Percentiles rank a stretch among this genome's conserved stretches.
Conservation (phyloP, 768 basidiomycete species). For the Strobilomyces dryophilus region DNA sequence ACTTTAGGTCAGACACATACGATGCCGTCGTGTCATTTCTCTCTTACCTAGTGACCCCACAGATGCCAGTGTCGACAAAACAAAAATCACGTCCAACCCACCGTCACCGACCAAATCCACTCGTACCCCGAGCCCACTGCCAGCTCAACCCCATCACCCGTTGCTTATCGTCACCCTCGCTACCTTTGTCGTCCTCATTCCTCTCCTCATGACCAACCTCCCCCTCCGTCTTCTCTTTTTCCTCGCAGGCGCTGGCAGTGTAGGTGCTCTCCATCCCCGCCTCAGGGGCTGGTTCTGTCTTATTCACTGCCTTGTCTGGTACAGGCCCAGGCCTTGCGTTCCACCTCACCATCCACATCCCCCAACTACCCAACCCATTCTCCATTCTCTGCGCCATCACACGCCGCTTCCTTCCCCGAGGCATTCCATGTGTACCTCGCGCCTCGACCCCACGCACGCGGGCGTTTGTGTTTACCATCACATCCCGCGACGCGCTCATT, state of each 20-base stretch:
- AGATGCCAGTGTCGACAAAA: constrained; percentile 42
- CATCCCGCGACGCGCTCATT: constrained; percentile 29
- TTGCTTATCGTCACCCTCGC: constrained; percentile 37
- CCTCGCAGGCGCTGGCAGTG: constrained; percentile 15
- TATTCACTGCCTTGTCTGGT: constrained; percentile 6
- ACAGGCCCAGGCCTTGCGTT: constrained; percentile 19
- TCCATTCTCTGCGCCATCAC: neutral
- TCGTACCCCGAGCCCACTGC: neutral
- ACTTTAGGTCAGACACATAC: constrained; percentile 55
- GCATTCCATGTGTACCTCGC: neutral
- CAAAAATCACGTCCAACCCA: constrained; percentile 29
- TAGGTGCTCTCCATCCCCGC: constrained; percentile 13
- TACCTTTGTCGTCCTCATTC: constrained; percentile 38
- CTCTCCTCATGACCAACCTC: constrained; percentile 35
- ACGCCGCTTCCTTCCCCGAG: neutral
- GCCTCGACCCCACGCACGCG: neutral
- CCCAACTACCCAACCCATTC: constrained; percentile 2
- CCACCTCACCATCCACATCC: constrained; percentile 7
- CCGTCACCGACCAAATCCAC: constrained; percentile 14
- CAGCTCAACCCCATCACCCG: constrained; percentile 28
- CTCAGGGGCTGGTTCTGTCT: neutral
- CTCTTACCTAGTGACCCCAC: constrained; percentile 44
- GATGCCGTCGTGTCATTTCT: constrained; percentile 48
- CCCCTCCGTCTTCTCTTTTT: constrained; percentile 47
- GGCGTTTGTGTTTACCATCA: constrained; percentile 13